These are phyloP conservation scores for Populus euphratica DNA, from an alignment of 345 rosid species.

Conservation along the genomic window DNA sequence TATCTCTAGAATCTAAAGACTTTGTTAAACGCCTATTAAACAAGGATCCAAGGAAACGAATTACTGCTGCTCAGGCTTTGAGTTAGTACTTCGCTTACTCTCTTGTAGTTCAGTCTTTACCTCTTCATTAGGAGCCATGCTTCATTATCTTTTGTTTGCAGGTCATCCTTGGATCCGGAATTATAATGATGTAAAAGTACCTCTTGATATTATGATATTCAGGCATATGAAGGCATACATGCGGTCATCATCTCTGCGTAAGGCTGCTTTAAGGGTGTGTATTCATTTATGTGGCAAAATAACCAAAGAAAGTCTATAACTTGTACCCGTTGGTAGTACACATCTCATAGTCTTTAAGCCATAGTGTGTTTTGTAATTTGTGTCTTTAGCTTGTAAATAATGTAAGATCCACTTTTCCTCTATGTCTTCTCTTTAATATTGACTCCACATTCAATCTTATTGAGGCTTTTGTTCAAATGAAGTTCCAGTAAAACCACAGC, in stretches of 20 bases:
- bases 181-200: slow-evolving; percentile 45
- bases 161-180: slow-evolving; percentile 93
- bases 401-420: not conserved
- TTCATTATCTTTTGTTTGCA: slow-evolving; percentile 25
- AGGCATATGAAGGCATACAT: slow-evolving; percentile 73
- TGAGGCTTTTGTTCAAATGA: not conserved
- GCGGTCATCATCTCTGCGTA: slow-evolving; percentile 82
- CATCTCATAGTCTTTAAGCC: no score
- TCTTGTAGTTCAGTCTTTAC: slow-evolving; percentile 11
- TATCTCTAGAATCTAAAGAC: slow-evolving; percentile 83
- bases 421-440: not conserved
- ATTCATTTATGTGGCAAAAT: not conserved
- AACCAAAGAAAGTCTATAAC: not conserved
- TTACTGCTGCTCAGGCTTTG: slow-evolving; percentile 93
- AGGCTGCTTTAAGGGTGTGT: slow-evolving; percentile 87
- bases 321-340: no score
- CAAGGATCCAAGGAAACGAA: slow-evolving; percentile 85
- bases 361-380: no score
- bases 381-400: not conserved
- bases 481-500: not conserved
- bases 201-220: slow-evolving; percentile 71
- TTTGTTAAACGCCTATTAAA: slow-evolving; percentile 72
- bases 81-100: slow-evolving; percentile 47
- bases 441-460: not conserved
- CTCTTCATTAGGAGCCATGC: slow-evolving; percentile 14